Conservation (phyloP, 768 basidiomycete species). For the Suillus ampliporus region DNA sequence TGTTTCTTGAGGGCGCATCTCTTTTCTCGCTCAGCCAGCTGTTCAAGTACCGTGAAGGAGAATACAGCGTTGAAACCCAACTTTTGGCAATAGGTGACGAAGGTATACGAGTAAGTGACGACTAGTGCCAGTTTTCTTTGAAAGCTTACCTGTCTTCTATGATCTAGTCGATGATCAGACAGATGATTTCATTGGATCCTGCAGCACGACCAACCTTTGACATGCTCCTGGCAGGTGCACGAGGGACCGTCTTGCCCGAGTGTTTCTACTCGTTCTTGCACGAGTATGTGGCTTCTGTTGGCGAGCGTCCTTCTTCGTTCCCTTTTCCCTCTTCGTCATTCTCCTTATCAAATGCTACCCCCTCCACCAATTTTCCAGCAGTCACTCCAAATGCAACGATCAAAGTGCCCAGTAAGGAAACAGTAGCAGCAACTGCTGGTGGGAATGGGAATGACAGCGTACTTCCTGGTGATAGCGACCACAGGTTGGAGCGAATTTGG, state of each 20-base stretch:
- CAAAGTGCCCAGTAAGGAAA: constrained; percentile 21
- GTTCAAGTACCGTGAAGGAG: constrained; percentile 91
- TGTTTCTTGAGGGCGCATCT: constrained; percentile 93
- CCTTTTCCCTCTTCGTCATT: constrained; percentile 46
- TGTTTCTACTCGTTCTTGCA: constrained; percentile 95
- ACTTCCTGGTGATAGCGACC: constrained; percentile 84
- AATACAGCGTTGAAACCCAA: constrained; percentile 74
- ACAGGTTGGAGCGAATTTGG: constrained; percentile 83
- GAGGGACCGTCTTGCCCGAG: constrained; percentile 86
- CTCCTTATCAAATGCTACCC: constrained; percentile 34
- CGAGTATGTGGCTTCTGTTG: constrained; percentile 83
- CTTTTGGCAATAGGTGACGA: constrained; percentile 80
- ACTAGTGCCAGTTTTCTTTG: neutral
- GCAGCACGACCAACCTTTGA: constrained; percentile 81
- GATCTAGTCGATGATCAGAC: constrained; percentile 79
- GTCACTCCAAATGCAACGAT: constrained; percentile 42
- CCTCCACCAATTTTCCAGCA: constrained; percentile 35
- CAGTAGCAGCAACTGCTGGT: constrained; percentile 13
- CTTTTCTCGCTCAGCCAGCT: constrained; percentile 94
- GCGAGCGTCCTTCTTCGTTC: constrained; percentile 61
- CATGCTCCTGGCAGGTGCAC: constrained; percentile 70
- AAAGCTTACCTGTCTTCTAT: constrained; percentile 27
- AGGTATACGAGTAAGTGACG: constrained; percentile 72
- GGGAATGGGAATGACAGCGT: constrained; percentile 39
- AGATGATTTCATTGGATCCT: constrained; percentile 89